Percentiles rank a stretch among this genome's conserved stretches.
phyloP scores from a whole-genome alignment of 441 rosid species.

The Bruguiera hainesii region DNA sequence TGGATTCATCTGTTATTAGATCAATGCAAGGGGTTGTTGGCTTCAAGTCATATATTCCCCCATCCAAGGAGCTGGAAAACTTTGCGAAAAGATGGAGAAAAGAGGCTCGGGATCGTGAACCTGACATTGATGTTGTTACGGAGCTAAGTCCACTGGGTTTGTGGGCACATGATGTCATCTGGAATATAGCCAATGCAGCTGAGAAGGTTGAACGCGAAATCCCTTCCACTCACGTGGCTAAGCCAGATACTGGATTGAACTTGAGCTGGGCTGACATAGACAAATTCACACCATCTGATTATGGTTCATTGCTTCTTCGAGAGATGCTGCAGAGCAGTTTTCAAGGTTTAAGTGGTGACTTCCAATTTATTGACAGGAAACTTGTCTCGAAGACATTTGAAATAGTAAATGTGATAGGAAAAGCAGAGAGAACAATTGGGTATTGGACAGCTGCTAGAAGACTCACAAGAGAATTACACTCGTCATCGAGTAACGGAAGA shows the following conservation, averaged over 20 bases:
- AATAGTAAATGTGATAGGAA: too few species aligned
- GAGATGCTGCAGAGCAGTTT: too few species aligned
- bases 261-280: background rate
- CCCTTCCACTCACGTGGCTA: background rate
- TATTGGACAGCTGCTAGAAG: too few species aligned
- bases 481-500: too few species aligned
- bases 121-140: constrained; percentile 3
- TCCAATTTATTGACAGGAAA: too few species aligned
- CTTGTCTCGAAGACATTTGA: too few species aligned
- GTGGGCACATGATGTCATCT: constrained; percentile 39
- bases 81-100: constrained; percentile 32
- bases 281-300: constrained; percentile 9
- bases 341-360: too few species aligned
- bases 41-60: constrained; percentile 6
- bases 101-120: constrained; percentile 8
- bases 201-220: constrained; percentile 21
- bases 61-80: constrained; percentile 16
- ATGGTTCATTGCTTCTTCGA: background rate
- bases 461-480: too few species aligned
- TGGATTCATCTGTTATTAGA: constrained; percentile 17
- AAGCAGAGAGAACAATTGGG: too few species aligned
- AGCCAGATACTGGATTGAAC: constrained; percentile 1
- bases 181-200: constrained; percentile 34
- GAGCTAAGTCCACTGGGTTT: constrained; percentile 27
- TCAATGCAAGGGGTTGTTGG: constrained; percentile 33